Conservation (phyloP, 345 rosid species). For the Fremontodendron californicum region DNA sequence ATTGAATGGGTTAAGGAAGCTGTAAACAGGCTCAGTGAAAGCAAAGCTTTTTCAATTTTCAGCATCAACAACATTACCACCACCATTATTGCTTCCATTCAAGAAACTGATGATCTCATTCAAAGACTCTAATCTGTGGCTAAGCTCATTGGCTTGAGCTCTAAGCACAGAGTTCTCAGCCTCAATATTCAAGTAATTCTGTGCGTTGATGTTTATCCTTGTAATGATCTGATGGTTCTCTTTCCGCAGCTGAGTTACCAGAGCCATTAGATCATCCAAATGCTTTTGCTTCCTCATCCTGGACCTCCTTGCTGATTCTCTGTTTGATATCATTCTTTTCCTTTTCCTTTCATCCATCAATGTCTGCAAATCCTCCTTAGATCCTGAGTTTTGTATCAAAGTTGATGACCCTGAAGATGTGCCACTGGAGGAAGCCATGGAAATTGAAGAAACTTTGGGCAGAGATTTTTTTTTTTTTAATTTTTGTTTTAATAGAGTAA, state of each 20-base stretch:
- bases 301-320: too few relatives aligned
- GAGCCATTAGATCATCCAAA: too few relatives aligned
- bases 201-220: constrained; percentile 52
- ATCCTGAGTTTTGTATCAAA: constrained; percentile 52
- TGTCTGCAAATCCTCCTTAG: constrained; percentile 48
- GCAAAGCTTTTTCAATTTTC: too few relatives aligned
- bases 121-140: too few relatives aligned
- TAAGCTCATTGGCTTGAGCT: too few relatives aligned
- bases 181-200: constrained; percentile 50
- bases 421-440: constrained; percentile 79
- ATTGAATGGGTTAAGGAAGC: constrained; percentile 44
- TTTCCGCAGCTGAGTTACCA: constrained; percentile 45
- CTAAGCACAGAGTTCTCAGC: too few relatives aligned
- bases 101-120: too few relatives aligned
- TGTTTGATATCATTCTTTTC: too few relatives aligned
- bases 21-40: constrained; percentile 26
- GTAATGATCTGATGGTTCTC: constrained; percentile 60
- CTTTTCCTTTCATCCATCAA: constrained; percentile 78
- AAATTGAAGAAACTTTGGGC: too few relatives aligned
- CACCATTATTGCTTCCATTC: constrained; percentile 20
- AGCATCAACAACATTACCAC: too few relatives aligned
- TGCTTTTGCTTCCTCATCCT: too few relatives aligned
- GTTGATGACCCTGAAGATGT: constrained; percentile 50
- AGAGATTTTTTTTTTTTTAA: background rate
- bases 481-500: background rate